These are phyloP conservation scores for Trypanosoma theileri DNA, from an alignment of 208 protist genomes.

Conservation along the genomic window DNA sequence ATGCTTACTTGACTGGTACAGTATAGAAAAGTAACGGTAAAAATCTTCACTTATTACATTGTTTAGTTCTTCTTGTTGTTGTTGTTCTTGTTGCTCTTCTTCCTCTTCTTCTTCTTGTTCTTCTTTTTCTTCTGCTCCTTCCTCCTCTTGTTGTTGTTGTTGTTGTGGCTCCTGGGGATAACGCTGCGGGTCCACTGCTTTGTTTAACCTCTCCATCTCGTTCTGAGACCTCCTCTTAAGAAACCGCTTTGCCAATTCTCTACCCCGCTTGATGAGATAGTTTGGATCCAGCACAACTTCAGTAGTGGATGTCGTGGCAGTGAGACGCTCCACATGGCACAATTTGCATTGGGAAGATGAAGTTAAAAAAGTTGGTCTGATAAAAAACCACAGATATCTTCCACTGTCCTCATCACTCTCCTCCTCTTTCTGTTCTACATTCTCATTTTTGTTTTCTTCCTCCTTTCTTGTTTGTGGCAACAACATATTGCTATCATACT, in stretches of 20 bases:
- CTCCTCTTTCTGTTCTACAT: neutral
- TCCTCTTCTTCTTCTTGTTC: too few species aligned
- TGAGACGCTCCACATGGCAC: conserved; percentile 12
- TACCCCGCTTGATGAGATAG: neutral
- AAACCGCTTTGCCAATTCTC: neutral
- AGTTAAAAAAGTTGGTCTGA: neutral
- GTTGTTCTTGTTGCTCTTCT: neutral
- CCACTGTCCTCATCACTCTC: neutral
- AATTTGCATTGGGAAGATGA: neutral
- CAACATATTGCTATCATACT: neutral
- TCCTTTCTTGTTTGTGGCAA: neutral
- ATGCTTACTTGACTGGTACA: neutral
- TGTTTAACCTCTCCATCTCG: too few species aligned
- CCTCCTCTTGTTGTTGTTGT: too few species aligned
- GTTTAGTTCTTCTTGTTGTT: neutral
- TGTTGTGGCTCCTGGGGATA: too few species aligned
- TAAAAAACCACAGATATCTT: conserved; percentile 14
- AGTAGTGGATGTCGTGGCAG: neutral
- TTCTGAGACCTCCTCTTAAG: neutral
- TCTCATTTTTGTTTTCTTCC: conserved; percentile 3
- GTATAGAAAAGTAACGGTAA: neutral
- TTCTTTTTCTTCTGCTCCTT: too few species aligned
- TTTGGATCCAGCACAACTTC: neutral
- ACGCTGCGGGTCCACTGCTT: too few species aligned
- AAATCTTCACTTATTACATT: neutral